Conservation (phyloP, 805 yeast species). For the Monosporozyma siamensis region DNA sequence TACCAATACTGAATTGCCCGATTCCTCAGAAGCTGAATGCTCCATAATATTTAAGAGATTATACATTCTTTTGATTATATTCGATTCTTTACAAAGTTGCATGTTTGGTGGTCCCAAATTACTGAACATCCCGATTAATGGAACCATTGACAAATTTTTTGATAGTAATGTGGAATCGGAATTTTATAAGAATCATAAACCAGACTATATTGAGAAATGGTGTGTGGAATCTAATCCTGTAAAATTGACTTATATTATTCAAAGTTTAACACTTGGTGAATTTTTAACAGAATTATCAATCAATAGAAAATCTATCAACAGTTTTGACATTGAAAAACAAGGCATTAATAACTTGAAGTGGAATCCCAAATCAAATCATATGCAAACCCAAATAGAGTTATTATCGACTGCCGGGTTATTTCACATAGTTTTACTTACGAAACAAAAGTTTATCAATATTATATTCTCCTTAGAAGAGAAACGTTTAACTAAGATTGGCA, state of each 20-base stretch:
- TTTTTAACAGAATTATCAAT: slow-evolving; percentile 18
- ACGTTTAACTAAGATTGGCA: slow-evolving; percentile 4
- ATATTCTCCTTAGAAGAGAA: slow-evolving; percentile 13
- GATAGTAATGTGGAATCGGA: background rate
- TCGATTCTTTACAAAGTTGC: slow-evolving; percentile 45
- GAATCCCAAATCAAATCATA: slow-evolving; percentile 7
- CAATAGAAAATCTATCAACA: slow-evolving; percentile 18
- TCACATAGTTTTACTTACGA: slow-evolving; percentile 13
- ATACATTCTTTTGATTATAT: slow-evolving; percentile 37
- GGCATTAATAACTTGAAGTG: slow-evolving; percentile 6
- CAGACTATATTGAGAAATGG: slow-evolving; percentile 17
- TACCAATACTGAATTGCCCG: slow-evolving; percentile 19
- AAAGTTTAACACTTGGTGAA: slow-evolving; percentile 22
- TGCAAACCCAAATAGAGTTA: slow-evolving; percentile 3
- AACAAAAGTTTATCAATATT: slow-evolving; percentile 14
- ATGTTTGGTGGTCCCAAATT: slow-evolving; percentile 41
- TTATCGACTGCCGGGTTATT: slow-evolving; percentile 11
- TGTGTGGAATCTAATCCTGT: slow-evolving; percentile 20
- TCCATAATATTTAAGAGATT: slow-evolving; percentile 35
- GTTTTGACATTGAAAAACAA: background rate
- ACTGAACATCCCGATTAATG: slow-evolving; percentile 22
- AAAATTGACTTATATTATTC: slow-evolving; percentile 16
- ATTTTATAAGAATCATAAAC: background rate
- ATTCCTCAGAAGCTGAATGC: slow-evolving; percentile 16
- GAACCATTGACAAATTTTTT: slow-evolving; percentile 11